Evolutionary conservation across 495 filamentous ascomycete genomes (phyloP).

Genomic region (Tuber borchii): DNA sequence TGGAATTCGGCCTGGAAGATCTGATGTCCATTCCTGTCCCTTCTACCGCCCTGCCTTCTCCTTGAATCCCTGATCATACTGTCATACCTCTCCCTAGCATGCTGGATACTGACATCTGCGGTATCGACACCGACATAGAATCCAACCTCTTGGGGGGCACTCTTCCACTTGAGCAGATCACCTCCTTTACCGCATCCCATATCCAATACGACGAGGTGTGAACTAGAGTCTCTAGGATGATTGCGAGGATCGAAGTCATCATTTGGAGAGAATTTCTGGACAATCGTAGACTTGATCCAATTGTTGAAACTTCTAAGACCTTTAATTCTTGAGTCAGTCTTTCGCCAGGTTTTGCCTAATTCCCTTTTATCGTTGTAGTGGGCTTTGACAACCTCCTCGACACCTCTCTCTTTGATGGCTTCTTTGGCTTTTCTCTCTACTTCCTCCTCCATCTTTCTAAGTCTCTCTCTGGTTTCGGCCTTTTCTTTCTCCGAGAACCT

Average conservation of each 20-base stretch:
- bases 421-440: slow-evolving; percentile 33
- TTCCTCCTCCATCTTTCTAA: slow-evolving; percentile 57
- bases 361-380: slow-evolving; percentile 96
- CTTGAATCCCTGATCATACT: slow-evolving; percentile 53
- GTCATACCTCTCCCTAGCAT: slow-evolving; percentile 75
- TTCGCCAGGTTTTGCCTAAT: slow-evolving; percentile 87
- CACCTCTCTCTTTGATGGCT: slow-evolving; percentile 49
- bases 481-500: slow-evolving; percentile 66
- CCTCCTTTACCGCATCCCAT: slow-evolving; percentile 96
- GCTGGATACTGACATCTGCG: slow-evolving; percentile 81
- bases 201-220: slow-evolving; percentile 69
- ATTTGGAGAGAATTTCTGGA: slow-evolving; percentile 89
- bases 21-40: slow-evolving; percentile 50
- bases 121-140: slow-evolving; percentile 91
- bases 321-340: slow-evolving; percentile 87
- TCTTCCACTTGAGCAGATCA: slow-evolving; percentile 91
- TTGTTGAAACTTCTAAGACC: slow-evolving; percentile 93
- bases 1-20: slow-evolving; percentile 79
- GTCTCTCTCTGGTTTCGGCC: slow-evolving; percentile 60
- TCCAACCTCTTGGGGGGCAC: slow-evolving; percentile 72
- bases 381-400: slow-evolving; percentile 77
- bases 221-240: slow-evolving; percentile 37
- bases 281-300: slow-evolving; percentile 94
- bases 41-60: slow-evolving; percentile 51
- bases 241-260: slow-evolving; percentile 62